Conservation (phyloP, 805 yeast genomes). For the Hanseniaspora mollemarum region DNA sequence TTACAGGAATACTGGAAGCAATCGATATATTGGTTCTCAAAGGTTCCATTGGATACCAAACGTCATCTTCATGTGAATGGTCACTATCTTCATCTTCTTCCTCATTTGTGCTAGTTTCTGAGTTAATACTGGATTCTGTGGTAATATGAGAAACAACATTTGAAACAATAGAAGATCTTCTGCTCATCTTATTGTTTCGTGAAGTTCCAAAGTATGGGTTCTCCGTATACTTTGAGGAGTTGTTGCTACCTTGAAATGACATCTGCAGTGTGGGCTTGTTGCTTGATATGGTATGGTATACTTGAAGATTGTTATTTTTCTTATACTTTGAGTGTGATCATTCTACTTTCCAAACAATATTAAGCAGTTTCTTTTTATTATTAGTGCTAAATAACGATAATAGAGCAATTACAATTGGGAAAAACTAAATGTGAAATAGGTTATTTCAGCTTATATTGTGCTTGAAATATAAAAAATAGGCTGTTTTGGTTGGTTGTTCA, state of each 20-base stretch:
- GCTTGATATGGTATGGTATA: too few species aligned
- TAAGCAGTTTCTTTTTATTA: not conserved
- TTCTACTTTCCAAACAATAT: too few species aligned
- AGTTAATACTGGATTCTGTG: not conserved
- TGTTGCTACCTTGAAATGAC: not conserved
- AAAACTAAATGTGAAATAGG: too few species aligned
- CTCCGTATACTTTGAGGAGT: conserved; percentile 1
- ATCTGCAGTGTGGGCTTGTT: not conserved
- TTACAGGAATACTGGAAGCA: not conserved
- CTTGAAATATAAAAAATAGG: too few species aligned
- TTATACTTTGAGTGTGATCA: too few species aligned
- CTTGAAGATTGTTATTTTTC: too few species aligned
- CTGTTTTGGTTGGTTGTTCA: too few species aligned
- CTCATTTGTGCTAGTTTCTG: not conserved
- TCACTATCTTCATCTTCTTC: conserved; percentile 17
- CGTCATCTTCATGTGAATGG: conserved; percentile 1
- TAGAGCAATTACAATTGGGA: too few species aligned
- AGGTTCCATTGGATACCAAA: conserved; percentile 9
- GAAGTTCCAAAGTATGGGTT: conserved; percentile 2
- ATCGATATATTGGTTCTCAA: conserved; percentile 1
- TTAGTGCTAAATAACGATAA: too few species aligned
- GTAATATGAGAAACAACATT: not conserved
- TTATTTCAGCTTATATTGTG: too few species aligned
- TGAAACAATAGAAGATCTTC: conserved; percentile 8
- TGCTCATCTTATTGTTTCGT: not conserved